These are phyloP conservation scores for Hypocreales sp. DNA, from an alignment of 2,329 filamentous ascomycete genomes.

Conservation along the genomic window DNA sequence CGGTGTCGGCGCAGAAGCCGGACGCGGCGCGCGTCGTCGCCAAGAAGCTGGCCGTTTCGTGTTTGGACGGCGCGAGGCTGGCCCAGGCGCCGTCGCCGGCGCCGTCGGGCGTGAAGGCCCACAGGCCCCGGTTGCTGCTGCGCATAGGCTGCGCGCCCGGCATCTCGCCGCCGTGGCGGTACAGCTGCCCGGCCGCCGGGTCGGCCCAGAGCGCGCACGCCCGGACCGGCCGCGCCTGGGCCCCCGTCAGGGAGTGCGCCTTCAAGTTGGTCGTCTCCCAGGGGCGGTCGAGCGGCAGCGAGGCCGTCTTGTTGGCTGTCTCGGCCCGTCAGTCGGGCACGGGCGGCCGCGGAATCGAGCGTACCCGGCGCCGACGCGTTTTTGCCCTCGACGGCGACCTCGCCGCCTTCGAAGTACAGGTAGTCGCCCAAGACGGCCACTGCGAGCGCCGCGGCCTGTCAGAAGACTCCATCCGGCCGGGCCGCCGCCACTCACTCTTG, in stretches of 20 bases:
- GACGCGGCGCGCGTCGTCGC: background rate
- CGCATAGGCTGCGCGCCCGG: background rate
- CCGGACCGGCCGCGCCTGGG: background rate
- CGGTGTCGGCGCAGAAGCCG: background rate
- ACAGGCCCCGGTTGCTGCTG: background rate
- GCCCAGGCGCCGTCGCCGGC: background rate
- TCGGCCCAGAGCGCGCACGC: background rate
- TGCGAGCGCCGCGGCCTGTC: too few relatives aligned
- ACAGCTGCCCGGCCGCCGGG: background rate
- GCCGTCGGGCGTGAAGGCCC: background rate
- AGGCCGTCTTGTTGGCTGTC: background rate
- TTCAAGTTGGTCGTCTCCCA: background rate
- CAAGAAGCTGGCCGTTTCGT: background rate
- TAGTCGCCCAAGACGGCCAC: background rate
- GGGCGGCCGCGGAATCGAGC: too few relatives aligned
- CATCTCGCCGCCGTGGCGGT: background rate
- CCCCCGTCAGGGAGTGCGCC: background rate
- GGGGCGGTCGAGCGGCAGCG: background rate
- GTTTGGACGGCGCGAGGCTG: background rate
- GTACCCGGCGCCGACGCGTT: too few relatives aligned
- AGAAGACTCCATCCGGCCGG: too few relatives aligned
- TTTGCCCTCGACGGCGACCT: background rate
- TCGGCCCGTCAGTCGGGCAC: background rate
- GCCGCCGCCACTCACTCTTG: too few relatives aligned
- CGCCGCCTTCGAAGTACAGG: background rate